A percentile compares a stretch with the other conserved stretches of the same genome.
These are phyloP conservation scores for Mycena vitilis DNA, from an alignment of 768 basidiomycete genomes.

Conservation along the genomic window DNA sequence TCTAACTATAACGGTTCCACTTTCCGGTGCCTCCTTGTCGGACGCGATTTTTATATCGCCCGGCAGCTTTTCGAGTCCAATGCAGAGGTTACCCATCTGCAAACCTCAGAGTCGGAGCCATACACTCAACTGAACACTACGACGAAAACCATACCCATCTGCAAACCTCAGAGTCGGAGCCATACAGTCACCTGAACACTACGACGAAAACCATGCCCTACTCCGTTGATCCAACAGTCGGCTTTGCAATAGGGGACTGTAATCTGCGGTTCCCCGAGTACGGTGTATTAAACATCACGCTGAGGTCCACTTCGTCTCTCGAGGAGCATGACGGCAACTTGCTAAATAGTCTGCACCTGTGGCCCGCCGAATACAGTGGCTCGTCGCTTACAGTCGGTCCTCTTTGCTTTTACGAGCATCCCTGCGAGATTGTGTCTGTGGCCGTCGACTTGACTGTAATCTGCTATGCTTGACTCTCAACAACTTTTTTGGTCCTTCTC, in stretches of 20 bases:
- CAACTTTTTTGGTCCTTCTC: too few species aligned
- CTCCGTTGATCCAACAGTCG: background rate
- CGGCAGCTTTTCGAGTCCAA: background rate
- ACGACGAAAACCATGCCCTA: too few species aligned
- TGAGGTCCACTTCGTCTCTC: background rate
- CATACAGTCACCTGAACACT: background rate
- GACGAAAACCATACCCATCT: background rate
- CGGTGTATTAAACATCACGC: background rate
- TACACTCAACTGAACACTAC: background rate
- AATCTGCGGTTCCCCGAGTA: background rate
- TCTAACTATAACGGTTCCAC: background rate
- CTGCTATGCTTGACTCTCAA: background rate
- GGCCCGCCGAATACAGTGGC: background rate
- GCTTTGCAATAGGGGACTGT: background rate
- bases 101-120: background rate
- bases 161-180: background rate
- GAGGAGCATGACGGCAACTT: background rate
- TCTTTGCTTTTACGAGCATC: background rate
- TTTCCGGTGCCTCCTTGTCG: background rate
- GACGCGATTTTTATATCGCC: background rate
- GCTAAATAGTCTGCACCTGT: background rate
- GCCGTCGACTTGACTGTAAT: background rate
- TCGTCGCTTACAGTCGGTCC: background rate
- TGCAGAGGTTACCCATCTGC: background rate
- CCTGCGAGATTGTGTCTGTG: background rate